A percentile compares a stretch with the other conserved stretches of the same genome.
Evolutionary conservation across 2,329 filamentous ascomycete species (phyloP).

Genomic region (Paecilomyces fulvus): DNA sequence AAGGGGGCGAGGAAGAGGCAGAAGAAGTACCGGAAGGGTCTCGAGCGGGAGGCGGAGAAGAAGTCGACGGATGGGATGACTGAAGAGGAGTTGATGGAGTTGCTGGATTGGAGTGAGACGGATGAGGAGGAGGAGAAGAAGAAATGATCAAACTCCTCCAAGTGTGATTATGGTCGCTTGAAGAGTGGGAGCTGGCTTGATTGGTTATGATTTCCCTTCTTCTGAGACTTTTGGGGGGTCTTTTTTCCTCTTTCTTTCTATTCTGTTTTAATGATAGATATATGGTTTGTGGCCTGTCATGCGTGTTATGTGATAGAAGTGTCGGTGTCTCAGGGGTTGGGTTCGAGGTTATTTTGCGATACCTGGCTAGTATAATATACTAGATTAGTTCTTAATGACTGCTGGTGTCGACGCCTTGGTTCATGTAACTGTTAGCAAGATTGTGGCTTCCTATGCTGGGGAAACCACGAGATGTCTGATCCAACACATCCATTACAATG

Average conservation of each 20-base stretch:
- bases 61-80: slow-evolving; percentile 50
- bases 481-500: not conserved
- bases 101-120: slow-evolving; percentile 44
- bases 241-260: not conserved
- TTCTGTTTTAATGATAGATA: not conserved
- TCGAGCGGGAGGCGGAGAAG: slow-evolving; percentile 54
- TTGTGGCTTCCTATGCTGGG: not conserved
- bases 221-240: not conserved
- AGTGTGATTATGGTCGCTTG: not conserved
- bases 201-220: not conserved
- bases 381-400: not conserved
- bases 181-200: not conserved
- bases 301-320: not conserved
- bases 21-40: slow-evolving; percentile 53
- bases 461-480: not conserved
- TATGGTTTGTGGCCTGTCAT: not conserved
- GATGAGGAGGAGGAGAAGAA: slow-evolving; percentile 4
- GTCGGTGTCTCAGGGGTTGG: not conserved
- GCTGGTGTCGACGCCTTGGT: not conserved
- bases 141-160: not conserved
- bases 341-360: not conserved
- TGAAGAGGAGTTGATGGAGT: slow-evolving; percentile 65
- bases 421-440: not conserved
- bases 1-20: slow-evolving; percentile 59
- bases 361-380: not conserved